Conservation (phyloP, 129 eudicot species). For the Dittrichia graveolens region DNA sequence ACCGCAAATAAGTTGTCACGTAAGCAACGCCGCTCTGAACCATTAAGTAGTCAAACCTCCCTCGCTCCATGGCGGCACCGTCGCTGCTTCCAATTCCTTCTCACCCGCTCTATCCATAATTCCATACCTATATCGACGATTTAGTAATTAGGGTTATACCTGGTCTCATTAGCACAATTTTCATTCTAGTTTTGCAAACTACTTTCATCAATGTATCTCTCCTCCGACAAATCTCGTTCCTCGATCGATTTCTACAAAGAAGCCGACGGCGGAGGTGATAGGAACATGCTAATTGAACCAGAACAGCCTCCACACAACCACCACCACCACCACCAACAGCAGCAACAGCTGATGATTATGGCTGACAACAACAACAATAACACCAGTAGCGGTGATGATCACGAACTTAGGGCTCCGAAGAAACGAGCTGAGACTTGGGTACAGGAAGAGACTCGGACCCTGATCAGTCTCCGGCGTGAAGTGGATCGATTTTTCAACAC, state of each 20-base stretch:
- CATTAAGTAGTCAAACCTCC: not conserved
- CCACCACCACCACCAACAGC: conserved; percentile 20
- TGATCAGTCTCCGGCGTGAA: conserved; percentile 47
- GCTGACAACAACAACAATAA: conserved; percentile 36
- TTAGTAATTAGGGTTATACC: conserved; percentile 7
- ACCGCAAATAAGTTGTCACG: conserved; percentile 9
- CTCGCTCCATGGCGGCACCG: conserved; percentile 16
- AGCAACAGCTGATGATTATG: conserved; percentile 34
- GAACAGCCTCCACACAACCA: conserved; percentile 29
- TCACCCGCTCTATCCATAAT: not conserved
- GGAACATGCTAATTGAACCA: conserved; percentile 39
- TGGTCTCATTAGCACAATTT: not conserved
- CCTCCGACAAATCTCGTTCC: conserved; percentile 44
- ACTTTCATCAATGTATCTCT: conserved; percentile 35
- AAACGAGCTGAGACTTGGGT: conserved; percentile 55
- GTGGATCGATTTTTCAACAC: conserved; percentile 46
- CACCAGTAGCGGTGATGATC: conserved; percentile 41
- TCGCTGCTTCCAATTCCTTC: not conserved
- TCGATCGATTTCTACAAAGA: conserved; percentile 55
- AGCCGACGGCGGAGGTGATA: conserved; percentile 16
- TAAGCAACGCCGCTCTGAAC: not conserved
- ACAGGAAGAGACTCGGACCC: conserved; percentile 48
- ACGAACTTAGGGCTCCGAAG: conserved; percentile 50
- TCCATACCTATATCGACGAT: not conserved
- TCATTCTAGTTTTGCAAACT: not conserved